A percentile compares a stretch with the other conserved stretches of the same genome.
phyloP scores from a whole-genome alignment of 192 early-diverging fungal species.

The Backusella psychrophila region DNA sequence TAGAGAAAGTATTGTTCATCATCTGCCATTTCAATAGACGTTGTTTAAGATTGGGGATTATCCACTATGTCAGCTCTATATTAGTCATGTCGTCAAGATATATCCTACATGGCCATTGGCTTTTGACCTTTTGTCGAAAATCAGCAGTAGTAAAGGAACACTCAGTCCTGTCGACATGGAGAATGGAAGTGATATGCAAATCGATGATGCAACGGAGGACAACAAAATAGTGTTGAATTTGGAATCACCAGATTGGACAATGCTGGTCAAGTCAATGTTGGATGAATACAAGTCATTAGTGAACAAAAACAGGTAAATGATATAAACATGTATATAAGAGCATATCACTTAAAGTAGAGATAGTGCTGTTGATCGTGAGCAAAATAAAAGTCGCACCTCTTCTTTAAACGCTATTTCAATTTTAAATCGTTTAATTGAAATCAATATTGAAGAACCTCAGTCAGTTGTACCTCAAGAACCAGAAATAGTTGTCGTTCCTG shows the following conservation, averaged over 20 bases:
- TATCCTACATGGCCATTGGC: background rate
- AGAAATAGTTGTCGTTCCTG: background rate
- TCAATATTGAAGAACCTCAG: background rate
- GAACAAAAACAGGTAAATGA: background rate
- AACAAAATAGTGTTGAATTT: background rate
- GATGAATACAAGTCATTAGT: background rate
- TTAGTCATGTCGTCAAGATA: constrained; percentile 18
- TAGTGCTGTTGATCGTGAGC: background rate
- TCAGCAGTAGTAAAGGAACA: background rate
- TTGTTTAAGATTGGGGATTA: constrained; percentile 45
- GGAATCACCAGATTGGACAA: background rate
- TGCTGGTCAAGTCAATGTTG: background rate
- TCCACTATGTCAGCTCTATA: constrained; percentile 35
- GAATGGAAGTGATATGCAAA: background rate
- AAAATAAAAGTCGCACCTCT: background rate
- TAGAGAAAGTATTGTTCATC: background rate
- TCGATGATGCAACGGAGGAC: background rate
- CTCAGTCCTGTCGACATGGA: background rate
- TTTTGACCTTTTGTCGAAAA: background rate
- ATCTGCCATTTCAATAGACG: constrained; percentile 20
- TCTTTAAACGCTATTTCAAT: background rate
- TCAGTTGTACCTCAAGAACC: background rate
- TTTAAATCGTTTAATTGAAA: background rate
- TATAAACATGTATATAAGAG: background rate
- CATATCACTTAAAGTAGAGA: background rate